Evolutionary conservation across 2,329 filamentous ascomycete genomes (phyloP).

Genomic region (Lojkania enalia): DNA sequence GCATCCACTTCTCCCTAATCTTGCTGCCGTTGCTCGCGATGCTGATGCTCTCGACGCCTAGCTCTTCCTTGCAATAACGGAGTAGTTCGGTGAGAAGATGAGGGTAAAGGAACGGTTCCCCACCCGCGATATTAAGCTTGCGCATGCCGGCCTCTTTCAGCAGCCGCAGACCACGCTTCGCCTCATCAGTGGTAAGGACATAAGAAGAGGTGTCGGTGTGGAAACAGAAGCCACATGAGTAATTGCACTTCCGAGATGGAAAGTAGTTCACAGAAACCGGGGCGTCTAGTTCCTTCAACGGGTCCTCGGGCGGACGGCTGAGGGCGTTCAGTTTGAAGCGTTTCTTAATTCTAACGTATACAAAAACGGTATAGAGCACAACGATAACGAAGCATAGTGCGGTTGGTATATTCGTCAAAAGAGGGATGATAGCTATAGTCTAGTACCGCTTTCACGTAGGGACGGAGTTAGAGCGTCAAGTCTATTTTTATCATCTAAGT

Average conservation of each 20-base stretch:
- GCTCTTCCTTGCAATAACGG: conserved; percentile 53
- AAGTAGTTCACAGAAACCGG: conserved; percentile 54
- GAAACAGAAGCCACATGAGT: conserved; percentile 59
- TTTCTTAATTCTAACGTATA: no score
- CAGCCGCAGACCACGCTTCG: conserved; percentile 51
- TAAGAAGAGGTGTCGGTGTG: conserved; percentile 57
- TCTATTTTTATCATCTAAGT: no score
- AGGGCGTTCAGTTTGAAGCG: no score
- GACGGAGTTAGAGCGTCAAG: no score
- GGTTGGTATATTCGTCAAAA: no score
- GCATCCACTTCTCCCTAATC: conserved; percentile 51
- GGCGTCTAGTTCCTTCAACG: no score
- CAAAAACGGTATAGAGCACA: no score
- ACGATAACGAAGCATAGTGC: no score
- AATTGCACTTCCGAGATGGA: conserved; percentile 53
- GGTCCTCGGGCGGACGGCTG: no score
- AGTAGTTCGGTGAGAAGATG: conserved; percentile 49
- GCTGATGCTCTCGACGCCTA: conserved; percentile 55
- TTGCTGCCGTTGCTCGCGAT: conserved; percentile 60
- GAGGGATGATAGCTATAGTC: no score
- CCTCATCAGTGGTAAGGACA: conserved; percentile 46
- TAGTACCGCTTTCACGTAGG: no score
- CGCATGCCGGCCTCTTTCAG: conserved; percentile 57
- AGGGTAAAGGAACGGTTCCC: conserved; percentile 59
- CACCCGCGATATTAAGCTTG: conserved; percentile 61